Base-by-base conservation (phyloP, 129 eudicot species). In the Scalesia atractyloides region DNA sequence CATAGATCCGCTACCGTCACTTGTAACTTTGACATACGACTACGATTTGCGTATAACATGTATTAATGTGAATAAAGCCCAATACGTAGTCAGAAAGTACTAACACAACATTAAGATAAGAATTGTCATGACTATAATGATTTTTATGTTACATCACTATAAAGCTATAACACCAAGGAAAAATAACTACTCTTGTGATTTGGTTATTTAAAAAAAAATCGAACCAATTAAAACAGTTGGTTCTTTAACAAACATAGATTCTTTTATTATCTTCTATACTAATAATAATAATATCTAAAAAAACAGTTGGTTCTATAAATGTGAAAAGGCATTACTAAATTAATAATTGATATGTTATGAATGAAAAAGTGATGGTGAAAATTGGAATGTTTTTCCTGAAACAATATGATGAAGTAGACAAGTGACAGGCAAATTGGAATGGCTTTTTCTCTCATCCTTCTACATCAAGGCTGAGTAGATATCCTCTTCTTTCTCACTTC, bases 391-490 rank as follows among this genome's bases (percentile, higher is more conserved):
- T 64, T 62, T 73, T 70, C 56, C 72, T 78, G 82, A 54, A 71
- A 72, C 82, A 72, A 71, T 63, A 78, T 78, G 68, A 78, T 78
- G 82, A 64, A 71, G 49, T 57, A 60, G 20, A 65, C 68, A 44
- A 56, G 60, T 75, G 68, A 77, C 41, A 26, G 70, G 54, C 66
- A 64, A 77, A 16, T 56, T 57, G 69, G 41, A 59, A 61, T 69
- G 43, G 34, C 77, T 53, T 78, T 78, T 67, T 70, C 58, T 71
- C 59, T 78, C 82, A 71, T 43, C 67, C 68, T 78, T 78, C 73
- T 73, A 72, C 82, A 78, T 78, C 77, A 78, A 72, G 39, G 73
- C 73, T 71, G 78, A 78, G 77, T 78, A 78, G 78, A 78, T 44
- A 78, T 60, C 66, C 66, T 60, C 43, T 60, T 60, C 20, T 7